phyloP scores from a whole-genome alignment of 2,329 filamentous ascomycete species.

The Paraphoma sp. region DNA sequence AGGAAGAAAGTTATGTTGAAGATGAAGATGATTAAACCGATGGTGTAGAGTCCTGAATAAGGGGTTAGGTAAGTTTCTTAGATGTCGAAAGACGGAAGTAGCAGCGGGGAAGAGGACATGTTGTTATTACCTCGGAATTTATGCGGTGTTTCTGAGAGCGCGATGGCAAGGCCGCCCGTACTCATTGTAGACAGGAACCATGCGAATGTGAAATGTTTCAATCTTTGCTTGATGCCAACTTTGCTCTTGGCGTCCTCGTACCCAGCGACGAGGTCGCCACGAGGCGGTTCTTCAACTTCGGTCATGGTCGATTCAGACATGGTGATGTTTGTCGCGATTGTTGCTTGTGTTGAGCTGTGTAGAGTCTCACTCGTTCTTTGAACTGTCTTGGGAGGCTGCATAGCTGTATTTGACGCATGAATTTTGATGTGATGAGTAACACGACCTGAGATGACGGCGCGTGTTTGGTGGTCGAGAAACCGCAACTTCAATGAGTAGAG shows the following conservation, averaged over 20 bases:
- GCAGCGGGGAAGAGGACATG: not conserved
- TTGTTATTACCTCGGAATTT: constrained; percentile 36
- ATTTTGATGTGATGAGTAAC: not conserved
- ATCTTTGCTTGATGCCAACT: constrained; percentile 23
- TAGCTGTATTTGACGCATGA: not conserved
- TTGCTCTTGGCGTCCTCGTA: not conserved
- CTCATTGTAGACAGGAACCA: constrained; percentile 56
- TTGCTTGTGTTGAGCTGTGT: not conserved
- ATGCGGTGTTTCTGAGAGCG: constrained; percentile 51
- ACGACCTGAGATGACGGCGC: not conserved
- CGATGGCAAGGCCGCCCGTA: constrained; percentile 53
- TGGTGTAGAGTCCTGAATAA: constrained; percentile 53
- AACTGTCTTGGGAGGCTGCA: not conserved
- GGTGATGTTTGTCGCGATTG: not conserved
- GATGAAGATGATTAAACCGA: constrained; percentile 59
- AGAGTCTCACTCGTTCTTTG: not conserved
- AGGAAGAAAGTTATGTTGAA: constrained; percentile 56
- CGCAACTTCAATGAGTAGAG: too few species aligned
- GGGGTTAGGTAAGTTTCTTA: not conserved
- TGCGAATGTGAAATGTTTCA: constrained; percentile 53
- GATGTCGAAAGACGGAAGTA: not conserved
- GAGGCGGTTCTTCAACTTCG: not conserved
- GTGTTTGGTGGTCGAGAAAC: not conserved
- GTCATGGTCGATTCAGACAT: not conserved
- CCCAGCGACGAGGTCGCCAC: not conserved